Base-by-base conservation (phyloP, 495 filamentous ascomycete genomes). In the Aspergillus panamensis region DNA sequence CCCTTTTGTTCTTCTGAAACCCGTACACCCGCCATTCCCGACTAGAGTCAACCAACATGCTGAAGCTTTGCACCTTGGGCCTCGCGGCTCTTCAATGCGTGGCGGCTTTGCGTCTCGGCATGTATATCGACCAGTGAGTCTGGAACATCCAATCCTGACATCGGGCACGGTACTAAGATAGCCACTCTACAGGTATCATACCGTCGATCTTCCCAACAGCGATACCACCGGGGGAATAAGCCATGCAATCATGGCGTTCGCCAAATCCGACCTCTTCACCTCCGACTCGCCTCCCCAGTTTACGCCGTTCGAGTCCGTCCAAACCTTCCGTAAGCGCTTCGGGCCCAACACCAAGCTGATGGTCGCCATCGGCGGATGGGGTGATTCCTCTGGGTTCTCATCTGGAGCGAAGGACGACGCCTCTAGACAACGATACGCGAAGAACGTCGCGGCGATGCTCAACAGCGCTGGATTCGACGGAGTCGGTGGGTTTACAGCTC, bases 351-450 rank as follows among this genome's bases (percentile, higher is more conserved):
- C 87, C 30, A 83, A 84, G 62, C 65, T 90, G 14, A 79, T 88
- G 79, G 74, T 90, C 33, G 86, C 87, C 33, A 84, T 91, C 53
- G 87, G 87, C 7, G 87, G 87, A 45, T 92, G 87, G 87, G 87
- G 87, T 6, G 85, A 91, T 60, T 82, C 79, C 0, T 60, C 66
- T 25, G 87, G 85, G 8, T 90, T 90, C 68, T 76, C 79, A 0
- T 66, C 64, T 1, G 87, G 78, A 7, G 85, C 84, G 1, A 77
- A 74, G 42, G 82, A 78, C 1, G 77, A 81, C 0, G 64, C 75
- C 8, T 77, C 73, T 7, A 79, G 84, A 12, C 63, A 72, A 51
- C 74, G 63, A 19, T 91, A 87, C 63, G 87, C 87, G 20, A 78
- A 77, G 55, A 88, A 89, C 57, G 76, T 90, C 3, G 80, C 79